A percentile compares a stretch with the other conserved stretches of the same genome.
These are phyloP conservation scores for Mortierella sp. DNA, from an alignment of 371 early-diverging fungal genomes.

Conservation along the genomic window DNA sequence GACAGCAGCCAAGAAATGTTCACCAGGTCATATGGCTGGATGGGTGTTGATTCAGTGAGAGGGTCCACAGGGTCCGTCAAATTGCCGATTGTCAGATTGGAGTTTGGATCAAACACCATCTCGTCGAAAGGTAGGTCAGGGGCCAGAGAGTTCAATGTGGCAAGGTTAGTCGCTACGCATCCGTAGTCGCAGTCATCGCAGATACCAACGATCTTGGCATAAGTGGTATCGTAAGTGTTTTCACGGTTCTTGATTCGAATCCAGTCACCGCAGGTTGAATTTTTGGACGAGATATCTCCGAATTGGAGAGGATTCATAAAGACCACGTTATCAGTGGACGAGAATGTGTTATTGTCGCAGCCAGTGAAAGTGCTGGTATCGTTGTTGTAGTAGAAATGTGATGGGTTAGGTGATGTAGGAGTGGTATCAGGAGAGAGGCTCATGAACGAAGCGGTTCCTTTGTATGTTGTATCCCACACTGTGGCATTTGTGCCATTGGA, in stretches of 20 bases:
- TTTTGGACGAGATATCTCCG: slow-evolving; percentile 17
- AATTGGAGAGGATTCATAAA: slow-evolving; percentile 52
- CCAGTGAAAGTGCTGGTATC: slow-evolving; percentile 18
- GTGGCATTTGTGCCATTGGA: slow-evolving; percentile 35
- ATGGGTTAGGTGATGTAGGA: not conserved
- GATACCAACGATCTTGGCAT: slow-evolving; percentile 45
- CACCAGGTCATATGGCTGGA: slow-evolving; percentile 31
- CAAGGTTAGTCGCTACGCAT: slow-evolving; percentile 19
- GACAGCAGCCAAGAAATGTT: slow-evolving; percentile 32
- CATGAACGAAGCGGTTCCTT: slow-evolving; percentile 36
- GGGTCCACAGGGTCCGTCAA: slow-evolving; percentile 20
- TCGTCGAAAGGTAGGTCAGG: slow-evolving; percentile 17
- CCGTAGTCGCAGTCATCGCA: slow-evolving; percentile 53
- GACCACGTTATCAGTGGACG: slow-evolving; percentile 27
- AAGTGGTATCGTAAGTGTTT: slow-evolving; percentile 21
- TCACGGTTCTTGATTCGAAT: slow-evolving; percentile 36
- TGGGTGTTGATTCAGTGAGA: slow-evolving; percentile 13
- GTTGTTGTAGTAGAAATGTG: slow-evolving; percentile 1
- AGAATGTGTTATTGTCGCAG: slow-evolving; percentile 41
- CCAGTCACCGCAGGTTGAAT: slow-evolving; percentile 51
- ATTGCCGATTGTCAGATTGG: slow-evolving; percentile 26
- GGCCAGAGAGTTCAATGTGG: slow-evolving; percentile 14
- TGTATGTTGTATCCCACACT: slow-evolving; percentile 36
- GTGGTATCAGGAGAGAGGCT: slow-evolving; percentile 21
- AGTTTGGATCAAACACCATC: slow-evolving; percentile 27